Percentiles rank a stretch among this genome's conserved stretches.
phyloP scores from a whole-genome alignment of 2,329 filamentous ascomycete species.

The Clonostachys rosea region DNA sequence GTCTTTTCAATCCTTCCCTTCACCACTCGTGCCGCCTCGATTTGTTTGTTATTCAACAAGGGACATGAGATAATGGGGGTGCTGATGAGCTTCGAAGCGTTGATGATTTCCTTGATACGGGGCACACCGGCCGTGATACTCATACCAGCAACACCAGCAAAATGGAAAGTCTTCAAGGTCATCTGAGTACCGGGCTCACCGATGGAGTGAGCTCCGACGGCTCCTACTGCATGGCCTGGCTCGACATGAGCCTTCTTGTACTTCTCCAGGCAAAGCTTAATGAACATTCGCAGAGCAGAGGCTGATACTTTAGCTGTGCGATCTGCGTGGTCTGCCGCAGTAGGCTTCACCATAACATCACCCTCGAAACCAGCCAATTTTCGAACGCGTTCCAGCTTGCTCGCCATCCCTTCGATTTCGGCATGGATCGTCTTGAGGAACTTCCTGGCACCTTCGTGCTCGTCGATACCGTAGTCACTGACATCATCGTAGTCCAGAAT shows the following conservation, averaged over 20 bases:
- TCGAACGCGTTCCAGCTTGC: slow-evolving; percentile 53
- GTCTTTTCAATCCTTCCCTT: slow-evolving; percentile 96
- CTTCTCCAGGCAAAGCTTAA: slow-evolving; percentile 79
- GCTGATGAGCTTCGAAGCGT: slow-evolving; percentile 89
- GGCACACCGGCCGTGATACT: slow-evolving; percentile 98
- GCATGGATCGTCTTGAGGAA: slow-evolving; percentile 77
- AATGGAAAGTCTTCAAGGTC: slow-evolving; percentile 99
- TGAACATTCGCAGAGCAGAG: slow-evolving; percentile 69
- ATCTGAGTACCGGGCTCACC: slow-evolving; percentile 98
- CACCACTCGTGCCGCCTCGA: slow-evolving; percentile 81
- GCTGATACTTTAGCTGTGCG: slow-evolving; percentile 81
- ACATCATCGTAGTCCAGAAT: slow-evolving; percentile 65
- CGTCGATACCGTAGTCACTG: slow-evolving; percentile 66
- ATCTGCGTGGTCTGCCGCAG: slow-evolving; percentile 45
- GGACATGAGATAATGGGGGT: slow-evolving; percentile 91
- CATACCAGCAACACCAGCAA: slow-evolving; percentile 98
- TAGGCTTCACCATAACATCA: slow-evolving; percentile 10
- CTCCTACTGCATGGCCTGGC: slow-evolving; percentile 91
- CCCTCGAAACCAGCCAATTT: slow-evolving; percentile 43
- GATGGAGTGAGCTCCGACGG: slow-evolving; percentile 95
- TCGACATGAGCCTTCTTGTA: slow-evolving; percentile 90
- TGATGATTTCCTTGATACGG: slow-evolving; percentile 99
- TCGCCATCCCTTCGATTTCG: slow-evolving; percentile 61
- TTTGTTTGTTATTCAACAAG: slow-evolving; percentile 68
- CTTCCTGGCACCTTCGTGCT: slow-evolving; percentile 75